phyloP scores from a whole-genome alignment of 768 basidiomycete genomes.

The Hirschioporus abietinus region DNA sequence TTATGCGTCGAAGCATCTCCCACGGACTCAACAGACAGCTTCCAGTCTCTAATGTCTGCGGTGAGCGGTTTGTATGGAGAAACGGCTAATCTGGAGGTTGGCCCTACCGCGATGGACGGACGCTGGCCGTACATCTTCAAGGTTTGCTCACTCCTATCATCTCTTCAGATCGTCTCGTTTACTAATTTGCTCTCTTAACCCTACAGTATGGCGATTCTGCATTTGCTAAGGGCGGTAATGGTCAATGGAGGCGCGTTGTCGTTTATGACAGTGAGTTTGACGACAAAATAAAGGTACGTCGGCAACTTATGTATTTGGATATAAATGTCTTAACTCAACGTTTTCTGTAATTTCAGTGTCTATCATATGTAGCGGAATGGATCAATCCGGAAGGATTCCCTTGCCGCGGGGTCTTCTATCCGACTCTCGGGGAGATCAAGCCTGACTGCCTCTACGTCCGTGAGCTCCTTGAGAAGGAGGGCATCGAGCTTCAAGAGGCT shows the following conservation, averaged over 20 bases:
- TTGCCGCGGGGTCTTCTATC: neutral
- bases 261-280: neutral
- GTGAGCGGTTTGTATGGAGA: neutral
- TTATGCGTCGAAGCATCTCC: neutral
- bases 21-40: neutral
- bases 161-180: neutral
- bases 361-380: neutral
- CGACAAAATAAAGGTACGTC: neutral
- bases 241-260: neutral
- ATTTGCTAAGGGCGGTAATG: neutral
- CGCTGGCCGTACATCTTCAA: neutral
- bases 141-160: neutral
- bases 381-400: neutral
- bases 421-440: neutral
- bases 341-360: neutral
- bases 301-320: neutral
- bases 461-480: neutral
- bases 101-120: neutral
- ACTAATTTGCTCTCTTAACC: neutral
- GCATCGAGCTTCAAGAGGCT: neutral
- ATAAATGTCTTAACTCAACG: neutral
- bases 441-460: neutral
- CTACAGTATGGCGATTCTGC: neutral
- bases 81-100: neutral
- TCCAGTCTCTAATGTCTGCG: neutral